Evolutionary conservation across 805 yeast genomes (phyloP), one percentile per base, ranked within the genome.

Genomic region (Hemisphaericaspora nanyangensis): DNA sequence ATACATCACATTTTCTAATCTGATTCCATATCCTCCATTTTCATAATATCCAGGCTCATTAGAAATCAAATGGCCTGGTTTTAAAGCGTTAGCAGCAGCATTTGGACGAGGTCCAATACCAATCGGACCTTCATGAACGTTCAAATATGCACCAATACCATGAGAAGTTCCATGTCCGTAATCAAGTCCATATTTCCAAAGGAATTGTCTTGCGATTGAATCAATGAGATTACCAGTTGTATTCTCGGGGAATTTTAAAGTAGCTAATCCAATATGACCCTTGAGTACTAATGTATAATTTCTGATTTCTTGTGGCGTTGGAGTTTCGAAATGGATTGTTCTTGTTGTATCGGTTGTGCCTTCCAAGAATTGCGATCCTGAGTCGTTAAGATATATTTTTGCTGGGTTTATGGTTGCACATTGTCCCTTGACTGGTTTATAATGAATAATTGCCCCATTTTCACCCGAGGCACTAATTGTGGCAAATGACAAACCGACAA

Each of bases 401-500:
- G 63, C 60, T 6, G 80, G 82, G 47, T 77, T 73, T 31, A 79
- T 77, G 7, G 70, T 58, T 6, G 75, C 50, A 42, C 74, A 68
- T 8, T 58, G 53, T 3, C 64, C 64, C 36, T 59, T 55, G 10
- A 56, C 49, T 4, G 95, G 93, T 30, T 78, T 64, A 56, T 85
- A 85, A 56, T 85, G 95, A 44, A 85, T 82, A 22, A 85, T 68
- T 1, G 93, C 85, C 7, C 87, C 85, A 55, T 84, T 85, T 10
- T 87, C 68, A 1, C 91, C 93, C 1, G 86, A 70, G 5, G 89
- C 77, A 37, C 87, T 78, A 34, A 85, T 84, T 0, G 93, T 84
- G 35, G 77, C 80, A 58, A 85, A 85, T 3, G 88, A 80, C 32
- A 79, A 71, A 0, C 90, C 93, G 16, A 65, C 71, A 51, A 74